A percentile compares a stretch with the other conserved stretches of the same genome.
Conservation (phyloP, 495 filamentous ascomycete species). For the Cercophora sp. region DNA sequence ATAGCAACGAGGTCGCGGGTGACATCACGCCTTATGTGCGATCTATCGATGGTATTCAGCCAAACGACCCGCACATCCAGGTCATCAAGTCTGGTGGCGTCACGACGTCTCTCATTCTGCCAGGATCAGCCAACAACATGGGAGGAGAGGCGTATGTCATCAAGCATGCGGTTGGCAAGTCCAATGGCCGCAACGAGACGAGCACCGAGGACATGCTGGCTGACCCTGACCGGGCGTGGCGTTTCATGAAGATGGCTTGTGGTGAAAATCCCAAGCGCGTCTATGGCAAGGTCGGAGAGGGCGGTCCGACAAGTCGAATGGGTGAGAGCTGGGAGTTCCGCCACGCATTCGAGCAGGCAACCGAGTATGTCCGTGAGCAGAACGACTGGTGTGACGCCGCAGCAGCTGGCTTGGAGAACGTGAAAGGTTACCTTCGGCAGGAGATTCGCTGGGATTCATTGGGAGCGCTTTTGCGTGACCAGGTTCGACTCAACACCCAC, state of each 20-base stretch:
- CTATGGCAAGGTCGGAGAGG: slow-evolving; percentile 42
- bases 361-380: slow-evolving; percentile 48
- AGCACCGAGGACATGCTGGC: slow-evolving; percentile 45
- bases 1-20: slow-evolving; percentile 49
- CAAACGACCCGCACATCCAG: slow-evolving; percentile 49
- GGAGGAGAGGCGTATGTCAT: slow-evolving; percentile 62
- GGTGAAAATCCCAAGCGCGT: slow-evolving; percentile 60
- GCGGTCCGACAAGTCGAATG: slow-evolving; percentile 44
- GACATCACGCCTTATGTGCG: slow-evolving; percentile 56
- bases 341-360: slow-evolving; percentile 56
- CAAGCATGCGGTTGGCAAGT: slow-evolving; percentile 52
- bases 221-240: slow-evolving; percentile 46
- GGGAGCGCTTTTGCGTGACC: slow-evolving; percentile 54
- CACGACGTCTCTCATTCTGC: slow-evolving; percentile 61
- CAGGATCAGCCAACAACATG: slow-evolving; percentile 63
- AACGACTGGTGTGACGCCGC: slow-evolving; percentile 58
- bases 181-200: slow-evolving; percentile 50
- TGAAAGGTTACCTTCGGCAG: slow-evolving; percentile 46
- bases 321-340: slow-evolving; percentile 62
- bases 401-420: slow-evolving; percentile 33
- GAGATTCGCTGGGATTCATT: slow-evolving; percentile 56
- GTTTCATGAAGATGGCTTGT: slow-evolving; percentile 71
- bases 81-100: slow-evolving; percentile 67
- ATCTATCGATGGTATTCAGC: slow-evolving; percentile 51
- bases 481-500: slow-evolving; percentile 61